These are phyloP conservation scores for Colletotrichum musae DNA, from an alignment of 2,329 filamentous ascomycete species.

Conservation along the genomic window DNA sequence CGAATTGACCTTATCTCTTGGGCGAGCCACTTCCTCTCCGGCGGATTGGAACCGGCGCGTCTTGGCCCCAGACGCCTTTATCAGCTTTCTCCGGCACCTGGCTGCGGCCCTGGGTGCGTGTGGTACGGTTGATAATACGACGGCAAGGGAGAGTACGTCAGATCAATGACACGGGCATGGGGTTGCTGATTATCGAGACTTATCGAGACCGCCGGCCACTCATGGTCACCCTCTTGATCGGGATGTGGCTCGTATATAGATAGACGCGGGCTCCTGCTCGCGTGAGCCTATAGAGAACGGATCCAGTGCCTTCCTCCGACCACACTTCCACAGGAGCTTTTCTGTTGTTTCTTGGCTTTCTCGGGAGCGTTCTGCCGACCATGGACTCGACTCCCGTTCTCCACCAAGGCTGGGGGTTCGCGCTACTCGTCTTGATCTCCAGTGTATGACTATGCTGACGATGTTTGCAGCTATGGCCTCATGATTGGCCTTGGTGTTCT, in stretches of 20 bases:
- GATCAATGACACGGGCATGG: conserved; percentile 6
- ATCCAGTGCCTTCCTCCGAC: background rate
- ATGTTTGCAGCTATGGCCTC: conserved; percentile 33
- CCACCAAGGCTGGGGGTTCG: conserved; percentile 40
- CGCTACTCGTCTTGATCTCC: background rate
- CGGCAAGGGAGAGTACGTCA: background rate
- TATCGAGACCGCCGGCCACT: conserved; percentile 17
- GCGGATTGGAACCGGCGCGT: background rate
- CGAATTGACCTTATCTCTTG: conserved; percentile 39
- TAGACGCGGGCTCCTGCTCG: background rate
- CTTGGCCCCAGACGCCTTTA: conserved; percentile 7
- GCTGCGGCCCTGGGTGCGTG: background rate
- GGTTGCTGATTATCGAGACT: background rate
- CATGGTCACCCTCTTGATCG: background rate
- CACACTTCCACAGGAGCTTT: background rate
- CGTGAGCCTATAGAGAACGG: too few species aligned
- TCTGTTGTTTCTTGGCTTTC: background rate
- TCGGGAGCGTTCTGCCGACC: background rate
- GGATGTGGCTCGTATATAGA: conserved; percentile 6
- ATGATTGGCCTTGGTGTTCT: conserved; percentile 40
- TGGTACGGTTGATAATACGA: background rate
- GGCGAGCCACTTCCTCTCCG: background rate
- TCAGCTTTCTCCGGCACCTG: conserved; percentile 4
- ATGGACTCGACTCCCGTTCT: conserved; percentile 40
- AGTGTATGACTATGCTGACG: background rate